A percentile compares a stretch with the other conserved stretches of the same genome.
phyloP scores from a whole-genome alignment of 2,329 filamentous ascomycete genomes.

The Beauveria sp. region DNA sequence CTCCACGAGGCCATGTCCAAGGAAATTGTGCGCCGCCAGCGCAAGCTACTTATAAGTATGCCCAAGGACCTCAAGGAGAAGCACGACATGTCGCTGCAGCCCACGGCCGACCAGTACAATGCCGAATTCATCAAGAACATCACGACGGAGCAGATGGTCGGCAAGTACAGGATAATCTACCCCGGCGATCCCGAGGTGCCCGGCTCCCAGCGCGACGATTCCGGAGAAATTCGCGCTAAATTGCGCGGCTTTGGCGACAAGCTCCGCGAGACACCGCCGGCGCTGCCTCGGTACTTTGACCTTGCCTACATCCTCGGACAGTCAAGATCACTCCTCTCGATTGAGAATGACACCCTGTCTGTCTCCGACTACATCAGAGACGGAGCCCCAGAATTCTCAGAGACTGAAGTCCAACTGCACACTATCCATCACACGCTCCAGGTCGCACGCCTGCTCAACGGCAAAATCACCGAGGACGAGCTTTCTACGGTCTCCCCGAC shows the following conservation, averaged over 20 bases:
- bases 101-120: constrained; percentile 1
- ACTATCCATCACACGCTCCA: neutral
- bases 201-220: neutral
- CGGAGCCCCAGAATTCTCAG: neutral
- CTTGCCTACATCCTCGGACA: neutral
- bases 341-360: neutral
- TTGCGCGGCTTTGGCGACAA: neutral
- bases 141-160: neutral
- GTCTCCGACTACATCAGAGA: neutral
- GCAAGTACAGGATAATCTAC: neutral
- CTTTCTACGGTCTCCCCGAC: neutral
- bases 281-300: neutral
- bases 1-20: neutral
- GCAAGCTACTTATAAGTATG: neutral
- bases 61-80: neutral
- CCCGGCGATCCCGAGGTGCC: neutral
- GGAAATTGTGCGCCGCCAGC: neutral
- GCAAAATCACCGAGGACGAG: neutral
- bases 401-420: neutral
- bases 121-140: neutral
- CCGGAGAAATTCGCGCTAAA: neutral
- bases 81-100: neutral
- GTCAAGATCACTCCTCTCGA: neutral
- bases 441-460: neutral
- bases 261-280: neutral